Base-by-base conservation (phyloP, 768 basidiomycete genomes). In the Lactifluus subvellereus region DNA sequence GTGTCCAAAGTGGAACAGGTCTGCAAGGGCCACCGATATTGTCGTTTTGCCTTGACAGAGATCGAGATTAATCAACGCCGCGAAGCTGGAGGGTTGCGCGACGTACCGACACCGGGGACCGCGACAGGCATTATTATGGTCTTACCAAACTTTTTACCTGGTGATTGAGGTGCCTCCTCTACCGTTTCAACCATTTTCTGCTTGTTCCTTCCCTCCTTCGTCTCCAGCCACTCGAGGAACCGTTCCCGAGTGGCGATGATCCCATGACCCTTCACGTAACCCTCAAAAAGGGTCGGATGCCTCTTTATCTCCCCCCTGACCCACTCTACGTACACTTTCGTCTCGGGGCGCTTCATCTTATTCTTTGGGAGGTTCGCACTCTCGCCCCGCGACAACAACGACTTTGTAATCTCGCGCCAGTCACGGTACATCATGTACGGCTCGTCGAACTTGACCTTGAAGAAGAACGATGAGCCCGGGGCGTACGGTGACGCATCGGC, bases 401-500 rank as follows among this genome's bases (percentile, higher is more conserved):
- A 74, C 72, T 91, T 91, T 6, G 97, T 98, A 57, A 95, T 80
- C 74, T 98, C 96, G 59, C 96, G 82, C 94, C 94, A 98, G 72
- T 95, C 91, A 59, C 97, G 88, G 75, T 97, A 98, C 86, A 96
- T 95, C 82, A 98, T 86, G 72, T 99, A 99, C 2, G 96, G 96
- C 71, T 98, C 93, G 74, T 98, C 94, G 74, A 98, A 98, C 73
- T 99, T 99, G 77, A 98, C 82, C 72, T 99, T 99, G 86, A 97
- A 98, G 82, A 99, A 98, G 80, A 98, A 96, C 0, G 92, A 88
- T 2, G 89, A 84, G 35, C 88, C 91, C 0, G 86, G 74, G 0
- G 79, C 72, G 71, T 98, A 97, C 0, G 94, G 94, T 1, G 83
- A 80, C 18, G 59, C 54, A 20, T 66, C 57, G 18, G 70, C 63